A percentile compares a stretch with the other conserved stretches of the same genome.
These are phyloP conservation scores for Penicillium daleae DNA, from an alignment of 495 filamentous ascomycete genomes.

Conservation along the genomic window DNA sequence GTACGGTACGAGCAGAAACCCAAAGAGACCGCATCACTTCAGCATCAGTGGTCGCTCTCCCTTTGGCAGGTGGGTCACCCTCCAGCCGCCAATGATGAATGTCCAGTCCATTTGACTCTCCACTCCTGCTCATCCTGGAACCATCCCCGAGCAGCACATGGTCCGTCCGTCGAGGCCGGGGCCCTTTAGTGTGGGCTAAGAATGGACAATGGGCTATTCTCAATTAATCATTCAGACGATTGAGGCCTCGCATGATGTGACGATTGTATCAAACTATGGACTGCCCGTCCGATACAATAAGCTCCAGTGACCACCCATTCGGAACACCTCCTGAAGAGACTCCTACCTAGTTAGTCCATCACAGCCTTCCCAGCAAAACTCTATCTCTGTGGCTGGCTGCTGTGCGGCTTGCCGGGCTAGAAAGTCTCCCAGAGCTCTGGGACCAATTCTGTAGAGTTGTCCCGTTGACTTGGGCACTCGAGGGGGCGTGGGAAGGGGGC, in stretches of 20 bases:
- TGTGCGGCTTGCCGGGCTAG: not conserved
- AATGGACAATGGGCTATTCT: not conserved
- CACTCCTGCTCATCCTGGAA: constrained; percentile 16
- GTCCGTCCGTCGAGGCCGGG: not conserved
- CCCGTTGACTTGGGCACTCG: not conserved
- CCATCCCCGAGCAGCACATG: constrained; percentile 7
- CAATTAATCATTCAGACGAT: not conserved
- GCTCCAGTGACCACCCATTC: not conserved
- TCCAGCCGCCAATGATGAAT: not conserved
- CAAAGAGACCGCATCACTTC: not conserved
- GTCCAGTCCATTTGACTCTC: constrained; percentile 8
- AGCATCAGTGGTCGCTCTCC: not conserved
- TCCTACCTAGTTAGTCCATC: constrained; percentile 1
- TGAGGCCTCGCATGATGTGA: too few species aligned
- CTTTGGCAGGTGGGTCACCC: not conserved
- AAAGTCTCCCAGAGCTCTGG: constrained; percentile 1
- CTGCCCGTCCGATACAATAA: too few species aligned
- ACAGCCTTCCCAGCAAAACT: not conserved
- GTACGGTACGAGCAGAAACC: not conserved
- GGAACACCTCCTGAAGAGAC: not conserved
- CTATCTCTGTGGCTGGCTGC: not conserved
- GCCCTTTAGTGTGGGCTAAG: not conserved
- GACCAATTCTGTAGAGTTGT: not conserved
- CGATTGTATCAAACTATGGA: too few species aligned
- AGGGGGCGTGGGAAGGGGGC: not conserved